Percentiles rank a stretch among this genome's conserved stretches.
Evolutionary conservation across 495 filamentous ascomycete genomes (phyloP).

Genomic region (Hypoxylon rickii): DNA sequence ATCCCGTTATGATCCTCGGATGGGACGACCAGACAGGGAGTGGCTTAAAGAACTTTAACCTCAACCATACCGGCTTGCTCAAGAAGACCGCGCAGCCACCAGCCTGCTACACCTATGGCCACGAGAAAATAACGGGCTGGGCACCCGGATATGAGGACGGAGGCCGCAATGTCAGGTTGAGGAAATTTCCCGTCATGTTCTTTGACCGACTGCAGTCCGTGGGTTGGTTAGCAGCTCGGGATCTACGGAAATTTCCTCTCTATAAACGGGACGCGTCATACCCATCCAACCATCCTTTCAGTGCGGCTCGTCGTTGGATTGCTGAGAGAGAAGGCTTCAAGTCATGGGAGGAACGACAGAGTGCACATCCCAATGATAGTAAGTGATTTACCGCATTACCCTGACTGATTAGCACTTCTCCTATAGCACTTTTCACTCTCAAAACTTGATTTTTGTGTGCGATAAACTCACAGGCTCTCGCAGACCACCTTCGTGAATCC

Average conservation of each 20-base stretch:
- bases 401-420: too few species aligned
- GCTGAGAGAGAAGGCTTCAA: conserved; percentile 33
- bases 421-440: background rate
- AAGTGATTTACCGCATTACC: too few species aligned
- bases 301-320: conserved; percentile 36
- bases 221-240: conserved; percentile 29
- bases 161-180: conserved; percentile 36
- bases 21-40: conserved; percentile 41
- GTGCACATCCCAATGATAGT: conserved; percentile 7
- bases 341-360: conserved; percentile 32
- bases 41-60: conserved; percentile 38
- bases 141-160: conserved; percentile 45
- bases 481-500: background rate
- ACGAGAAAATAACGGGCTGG: conserved; percentile 44
- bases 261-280: conserved; percentile 10
- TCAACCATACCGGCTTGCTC: conserved; percentile 42
- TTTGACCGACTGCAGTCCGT: conserved; percentile 38
- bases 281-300: conserved; percentile 23
- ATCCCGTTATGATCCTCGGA: conserved; percentile 48
- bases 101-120: conserved; percentile 42
- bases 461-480: background rate
- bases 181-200: conserved; percentile 51
- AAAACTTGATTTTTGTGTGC: background rate
- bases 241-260: conserved; percentile 29
- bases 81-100: conserved; percentile 28